phyloP scores from a whole-genome alignment of 2,329 filamentous ascomycete species.

The Penicillium nordicum region DNA sequence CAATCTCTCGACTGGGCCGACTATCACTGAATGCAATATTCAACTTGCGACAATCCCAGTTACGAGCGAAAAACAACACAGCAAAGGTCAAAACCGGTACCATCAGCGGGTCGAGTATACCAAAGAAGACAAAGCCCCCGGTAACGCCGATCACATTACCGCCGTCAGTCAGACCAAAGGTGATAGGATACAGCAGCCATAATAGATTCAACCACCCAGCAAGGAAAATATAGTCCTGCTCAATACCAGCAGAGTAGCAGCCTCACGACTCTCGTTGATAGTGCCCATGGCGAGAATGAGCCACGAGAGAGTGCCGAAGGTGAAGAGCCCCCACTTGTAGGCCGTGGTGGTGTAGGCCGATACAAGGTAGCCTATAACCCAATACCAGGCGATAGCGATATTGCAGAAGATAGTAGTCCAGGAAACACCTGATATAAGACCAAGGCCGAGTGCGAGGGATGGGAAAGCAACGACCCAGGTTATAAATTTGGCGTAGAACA shows the following conservation, averaged over 20 bases:
- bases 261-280: background rate
- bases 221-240: background rate
- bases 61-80: background rate
- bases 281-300: background rate
- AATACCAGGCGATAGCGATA: background rate
- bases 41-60: background rate
- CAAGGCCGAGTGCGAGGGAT: background rate
- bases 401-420: background rate
- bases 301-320: background rate
- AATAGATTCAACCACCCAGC: background rate
- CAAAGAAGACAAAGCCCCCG: background rate
- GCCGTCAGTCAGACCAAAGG: background rate
- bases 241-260: background rate
- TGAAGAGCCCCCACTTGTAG: background rate
- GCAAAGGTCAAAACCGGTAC: background rate
- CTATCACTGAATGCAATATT: background rate
- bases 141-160: background rate
- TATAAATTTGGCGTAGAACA: background rate
- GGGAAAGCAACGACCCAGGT: background rate
- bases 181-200: background rate
- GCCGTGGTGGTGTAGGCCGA: background rate
- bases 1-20: background rate
- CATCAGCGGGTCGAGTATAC: background rate
- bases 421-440: background rate
- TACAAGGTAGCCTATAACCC: background rate